phyloP scores from a whole-genome alignment of 371 early-diverging fungal genomes.

The Mortierella sp. region DNA sequence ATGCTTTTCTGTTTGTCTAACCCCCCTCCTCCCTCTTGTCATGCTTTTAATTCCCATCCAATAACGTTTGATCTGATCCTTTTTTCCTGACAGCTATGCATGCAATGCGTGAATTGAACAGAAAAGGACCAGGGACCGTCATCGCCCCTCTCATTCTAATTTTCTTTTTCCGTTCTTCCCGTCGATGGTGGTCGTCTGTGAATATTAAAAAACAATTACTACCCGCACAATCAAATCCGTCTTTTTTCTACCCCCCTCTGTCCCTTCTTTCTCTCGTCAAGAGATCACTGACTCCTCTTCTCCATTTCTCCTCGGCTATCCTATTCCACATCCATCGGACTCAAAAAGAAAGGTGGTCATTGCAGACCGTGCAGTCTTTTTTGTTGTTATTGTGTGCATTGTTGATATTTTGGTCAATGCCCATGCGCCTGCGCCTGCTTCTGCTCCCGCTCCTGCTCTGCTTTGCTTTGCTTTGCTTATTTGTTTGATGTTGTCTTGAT shows the following conservation, averaged over 20 bases:
- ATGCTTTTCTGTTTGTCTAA: background rate
- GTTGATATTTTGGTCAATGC: no score
- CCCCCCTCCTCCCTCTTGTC: background rate
- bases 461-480: no score
- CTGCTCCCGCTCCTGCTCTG: no score
- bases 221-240: background rate
- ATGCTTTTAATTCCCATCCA: background rate
- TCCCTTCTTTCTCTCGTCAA: background rate
- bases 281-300: constrained; percentile 5
- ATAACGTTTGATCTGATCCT: background rate
- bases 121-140: constrained; percentile 5
- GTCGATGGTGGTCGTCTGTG: background rate
- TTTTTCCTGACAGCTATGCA: constrained; percentile 3
- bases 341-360: background rate
- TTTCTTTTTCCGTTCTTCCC: background rate
- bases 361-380: background rate
- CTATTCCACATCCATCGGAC: background rate
- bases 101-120: constrained; percentile 12
- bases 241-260: background rate
- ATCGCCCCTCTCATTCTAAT: background rate
- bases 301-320: background rate
- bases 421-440: no score
- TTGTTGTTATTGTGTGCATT: background rate
- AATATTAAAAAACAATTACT: background rate
- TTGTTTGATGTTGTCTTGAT: no score